phyloP scores from a whole-genome alignment of 768 basidiomycete species.

The Mrakia blollopis region DNA sequence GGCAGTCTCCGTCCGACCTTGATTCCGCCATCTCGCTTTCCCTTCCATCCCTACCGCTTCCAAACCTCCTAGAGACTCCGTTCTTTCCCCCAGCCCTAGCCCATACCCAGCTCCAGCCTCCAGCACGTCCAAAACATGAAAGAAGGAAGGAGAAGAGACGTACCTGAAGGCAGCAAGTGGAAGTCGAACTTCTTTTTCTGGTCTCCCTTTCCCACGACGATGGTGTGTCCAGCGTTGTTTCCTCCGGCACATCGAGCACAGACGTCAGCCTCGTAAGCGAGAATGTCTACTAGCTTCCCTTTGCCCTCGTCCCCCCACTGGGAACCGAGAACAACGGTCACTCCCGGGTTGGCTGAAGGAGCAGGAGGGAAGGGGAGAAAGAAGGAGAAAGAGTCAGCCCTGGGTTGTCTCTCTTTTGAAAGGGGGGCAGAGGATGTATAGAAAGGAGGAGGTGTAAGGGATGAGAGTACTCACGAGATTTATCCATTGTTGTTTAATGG shows the following conservation, averaged over 20 bases:
- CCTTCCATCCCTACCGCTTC: neutral
- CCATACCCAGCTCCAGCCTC: neutral
- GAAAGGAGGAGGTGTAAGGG: neutral
- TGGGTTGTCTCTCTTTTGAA: neutral
- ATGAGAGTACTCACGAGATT: neutral
- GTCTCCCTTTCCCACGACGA: conserved; percentile 71
- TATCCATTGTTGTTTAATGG: neutral
- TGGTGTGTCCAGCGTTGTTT: conserved; percentile 98
- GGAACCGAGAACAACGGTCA: conserved; percentile 40
- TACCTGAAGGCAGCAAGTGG: conserved; percentile 89
- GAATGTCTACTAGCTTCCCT: conserved; percentile 88
- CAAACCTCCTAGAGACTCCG: neutral
- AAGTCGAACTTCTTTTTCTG: conserved; percentile 85
- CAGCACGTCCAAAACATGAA: neutral
- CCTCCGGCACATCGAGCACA: conserved; percentile 97
- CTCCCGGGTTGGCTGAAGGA: conserved; percentile 17
- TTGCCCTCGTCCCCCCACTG: conserved; percentile 50
- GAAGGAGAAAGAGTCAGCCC: neutral
- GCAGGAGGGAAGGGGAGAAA: neutral
- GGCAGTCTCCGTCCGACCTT: neutral
- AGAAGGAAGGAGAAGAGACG: conserved; percentile 36
- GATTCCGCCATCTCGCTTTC: neutral
- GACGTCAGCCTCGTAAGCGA: conserved; percentile 80
- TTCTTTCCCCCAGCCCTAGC: neutral
- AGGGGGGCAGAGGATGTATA: neutral